These are phyloP conservation scores for Oryza coarctata DNA, from an alignment of 176 grass and related monocot genomes.

Conservation along the genomic window DNA sequence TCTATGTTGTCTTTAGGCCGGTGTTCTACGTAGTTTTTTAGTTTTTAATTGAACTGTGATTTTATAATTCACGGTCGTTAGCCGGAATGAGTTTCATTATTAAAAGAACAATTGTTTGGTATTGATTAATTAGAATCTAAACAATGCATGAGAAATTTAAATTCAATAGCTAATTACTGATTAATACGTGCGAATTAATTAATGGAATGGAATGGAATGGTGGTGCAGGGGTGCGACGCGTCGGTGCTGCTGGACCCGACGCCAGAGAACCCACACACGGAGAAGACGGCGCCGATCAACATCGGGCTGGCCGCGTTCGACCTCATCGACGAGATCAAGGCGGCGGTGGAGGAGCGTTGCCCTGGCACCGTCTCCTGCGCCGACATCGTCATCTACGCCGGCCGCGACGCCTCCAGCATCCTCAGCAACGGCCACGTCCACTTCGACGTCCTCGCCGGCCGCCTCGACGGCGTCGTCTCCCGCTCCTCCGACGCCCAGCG, in stretches of 20 bases:
- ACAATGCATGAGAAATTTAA: no score
- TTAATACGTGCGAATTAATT: no score
- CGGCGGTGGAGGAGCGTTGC: constrained; percentile 46
- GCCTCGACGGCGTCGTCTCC: constrained; percentile 55
- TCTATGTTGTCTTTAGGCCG: no score
- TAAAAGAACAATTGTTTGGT: no score
- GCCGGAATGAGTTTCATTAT: no score
- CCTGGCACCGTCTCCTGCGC: constrained; percentile 51
- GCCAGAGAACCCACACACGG: constrained; percentile 39
- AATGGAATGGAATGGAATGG: no score
- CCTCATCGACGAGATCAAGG: constrained; percentile 60
- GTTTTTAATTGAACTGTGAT: no score
- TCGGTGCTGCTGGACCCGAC: constrained; percentile 57
- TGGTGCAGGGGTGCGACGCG: constrained; percentile 44
- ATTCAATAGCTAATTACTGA: no score
- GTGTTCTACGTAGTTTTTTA: no score
- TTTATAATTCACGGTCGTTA: no score
- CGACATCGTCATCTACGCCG: constrained; percentile 53
- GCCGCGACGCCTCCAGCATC: constrained; percentile 48
- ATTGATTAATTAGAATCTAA: no score
- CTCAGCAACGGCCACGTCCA: constrained; percentile 46
- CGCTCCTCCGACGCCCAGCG: constrained; percentile 47
- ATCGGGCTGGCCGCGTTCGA: constrained; percentile 51
- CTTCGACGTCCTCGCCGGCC: constrained; percentile 46
- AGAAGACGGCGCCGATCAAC: constrained; percentile 67